A percentile compares a stretch with the other conserved stretches of the same genome.
These are phyloP conservation scores for Arabidopsis arenosa DNA, from an alignment of 345 rosid genomes.

Conservation along the genomic window DNA sequence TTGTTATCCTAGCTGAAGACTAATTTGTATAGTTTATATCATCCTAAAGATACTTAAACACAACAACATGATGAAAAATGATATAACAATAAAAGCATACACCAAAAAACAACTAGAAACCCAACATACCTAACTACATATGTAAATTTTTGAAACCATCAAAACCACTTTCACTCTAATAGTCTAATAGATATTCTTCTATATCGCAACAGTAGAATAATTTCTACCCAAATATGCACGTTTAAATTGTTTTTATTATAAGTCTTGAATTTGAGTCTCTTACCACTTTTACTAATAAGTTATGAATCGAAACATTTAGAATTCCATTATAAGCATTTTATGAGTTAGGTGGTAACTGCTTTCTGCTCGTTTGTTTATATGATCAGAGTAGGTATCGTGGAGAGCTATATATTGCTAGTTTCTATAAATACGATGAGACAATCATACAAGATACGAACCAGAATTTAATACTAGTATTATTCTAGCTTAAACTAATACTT, in stretches of 20 bases:
- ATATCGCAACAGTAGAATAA: too few species aligned
- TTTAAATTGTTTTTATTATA: constrained; percentile 3
- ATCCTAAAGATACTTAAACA: too few species aligned
- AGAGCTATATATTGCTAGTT: constrained; percentile 20
- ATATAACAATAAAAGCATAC: too few species aligned
- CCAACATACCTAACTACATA: too few species aligned
- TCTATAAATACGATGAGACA: constrained; percentile 32
- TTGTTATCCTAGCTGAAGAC: too few species aligned
- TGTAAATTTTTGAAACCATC: too few species aligned
- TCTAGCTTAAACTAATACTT: constrained; percentile 10
- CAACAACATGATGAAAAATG: too few species aligned
- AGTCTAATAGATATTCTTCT: too few species aligned
- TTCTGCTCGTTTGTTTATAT: constrained; percentile 20
- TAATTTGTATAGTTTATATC: too few species aligned
- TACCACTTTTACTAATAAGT: background rate
- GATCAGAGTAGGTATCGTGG: constrained; percentile 31
- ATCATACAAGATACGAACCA: constrained; percentile 37
- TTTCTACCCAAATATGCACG: constrained; percentile 4
- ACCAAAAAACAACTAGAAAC: too few species aligned
- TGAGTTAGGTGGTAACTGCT: constrained; percentile 32
- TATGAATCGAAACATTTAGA: constrained; percentile 32
- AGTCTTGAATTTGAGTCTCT: constrained; percentile 2
- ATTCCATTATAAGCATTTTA: background rate
- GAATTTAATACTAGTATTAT: constrained; percentile 3
- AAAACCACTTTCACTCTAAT: too few species aligned